Conservation (phyloP, 257 asterid genomes). For the Capsicum rhomboideum region DNA sequence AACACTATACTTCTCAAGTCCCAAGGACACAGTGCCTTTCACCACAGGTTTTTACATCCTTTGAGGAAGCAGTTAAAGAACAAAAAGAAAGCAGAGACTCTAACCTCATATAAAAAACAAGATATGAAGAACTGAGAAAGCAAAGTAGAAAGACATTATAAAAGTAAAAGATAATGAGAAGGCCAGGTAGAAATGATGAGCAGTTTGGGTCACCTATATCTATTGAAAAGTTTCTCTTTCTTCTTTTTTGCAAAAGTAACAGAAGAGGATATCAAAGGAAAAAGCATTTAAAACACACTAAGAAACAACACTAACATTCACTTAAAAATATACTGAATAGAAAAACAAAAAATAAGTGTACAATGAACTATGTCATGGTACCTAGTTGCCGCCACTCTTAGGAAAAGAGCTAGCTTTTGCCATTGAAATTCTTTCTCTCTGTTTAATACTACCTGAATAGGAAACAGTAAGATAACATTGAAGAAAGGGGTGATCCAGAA, state of each 20-base stretch:
- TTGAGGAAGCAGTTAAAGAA: neutral
- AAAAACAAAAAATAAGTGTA: neutral
- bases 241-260: neutral
- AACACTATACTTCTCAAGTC: neutral
- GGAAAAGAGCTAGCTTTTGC: conserved; percentile 69
- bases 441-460: conserved; percentile 69
- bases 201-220: neutral
- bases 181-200: neutral
- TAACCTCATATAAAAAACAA: neutral
- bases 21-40: neutral
- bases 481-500: neutral
- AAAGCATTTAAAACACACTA: neutral
- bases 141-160: neutral
- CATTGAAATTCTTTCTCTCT: conserved; percentile 81
- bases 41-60: neutral
- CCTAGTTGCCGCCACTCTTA: conserved; percentile 78
- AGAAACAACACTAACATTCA: neutral
- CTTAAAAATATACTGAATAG: neutral
- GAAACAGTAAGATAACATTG: neutral
- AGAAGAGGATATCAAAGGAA: neutral
- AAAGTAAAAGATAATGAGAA: conserved; percentile 2
- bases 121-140: neutral
- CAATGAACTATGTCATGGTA: conserved; percentile 2
- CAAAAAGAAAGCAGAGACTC: neutral
- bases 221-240: neutral